These are phyloP conservation scores for Mycena latifolia DNA, from an alignment of 768 basidiomycete species.

Conservation along the genomic window DNA sequence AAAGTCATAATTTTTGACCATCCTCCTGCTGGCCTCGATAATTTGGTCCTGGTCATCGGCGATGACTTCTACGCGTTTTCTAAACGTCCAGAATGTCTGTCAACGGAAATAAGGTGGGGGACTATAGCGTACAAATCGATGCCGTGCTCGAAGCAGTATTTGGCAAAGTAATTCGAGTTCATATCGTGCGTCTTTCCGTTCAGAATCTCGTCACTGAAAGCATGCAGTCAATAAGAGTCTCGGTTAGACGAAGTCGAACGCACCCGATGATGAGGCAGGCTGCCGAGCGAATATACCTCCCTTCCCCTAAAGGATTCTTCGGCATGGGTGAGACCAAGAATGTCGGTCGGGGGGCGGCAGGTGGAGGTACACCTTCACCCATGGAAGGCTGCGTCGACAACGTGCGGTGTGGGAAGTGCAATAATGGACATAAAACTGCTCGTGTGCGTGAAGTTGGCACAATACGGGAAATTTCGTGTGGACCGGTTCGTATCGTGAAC, in stretches of 20 bases:
- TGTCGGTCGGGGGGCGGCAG: background rate
- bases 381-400: constrained; percentile 24
- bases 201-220: constrained; percentile 85
- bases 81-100: constrained; percentile 47
- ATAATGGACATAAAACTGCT: constrained; percentile 17
- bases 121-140: constrained; percentile 73
- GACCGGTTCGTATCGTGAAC: constrained; percentile 10
- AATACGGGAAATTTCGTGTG: background rate
- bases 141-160: constrained; percentile 90
- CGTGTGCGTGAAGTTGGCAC: constrained; percentile 24
- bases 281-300: constrained; percentile 77
- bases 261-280: constrained; percentile 83
- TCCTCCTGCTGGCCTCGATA: constrained; percentile 85
- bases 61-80: constrained; percentile 92
- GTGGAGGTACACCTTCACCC: background rate
- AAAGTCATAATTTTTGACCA: constrained; percentile 88
- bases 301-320: constrained; percentile 76
- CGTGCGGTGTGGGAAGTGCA: constrained; percentile 15
- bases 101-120: constrained; percentile 16
- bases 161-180: constrained; percentile 90
- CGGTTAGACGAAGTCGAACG: constrained; percentile 22
- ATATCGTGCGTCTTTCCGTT: constrained; percentile 91
- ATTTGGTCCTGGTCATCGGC: constrained; percentile 93
- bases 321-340: constrained; percentile 72
- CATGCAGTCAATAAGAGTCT: constrained; percentile 3